Conservation (phyloP, 2,329 filamentous ascomycete genomes). For the Fusarium mundagurra region DNA sequence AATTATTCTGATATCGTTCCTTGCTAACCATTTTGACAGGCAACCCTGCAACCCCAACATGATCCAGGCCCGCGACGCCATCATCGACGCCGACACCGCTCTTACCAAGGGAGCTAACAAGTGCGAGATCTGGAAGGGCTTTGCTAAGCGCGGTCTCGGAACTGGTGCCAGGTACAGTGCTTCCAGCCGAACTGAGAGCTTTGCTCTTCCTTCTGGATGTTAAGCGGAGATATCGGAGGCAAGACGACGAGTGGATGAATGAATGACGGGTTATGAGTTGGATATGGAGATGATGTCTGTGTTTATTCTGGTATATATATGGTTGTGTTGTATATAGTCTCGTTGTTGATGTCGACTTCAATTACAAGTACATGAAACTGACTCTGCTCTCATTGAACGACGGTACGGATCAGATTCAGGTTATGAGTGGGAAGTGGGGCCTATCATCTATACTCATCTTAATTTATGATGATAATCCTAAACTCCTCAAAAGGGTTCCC, state of each 20-base stretch:
- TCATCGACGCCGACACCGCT: constrained; percentile 63
- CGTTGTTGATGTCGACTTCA: neutral
- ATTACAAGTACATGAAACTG: neutral
- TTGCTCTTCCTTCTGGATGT: constrained; percentile 40
- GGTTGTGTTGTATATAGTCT: neutral
- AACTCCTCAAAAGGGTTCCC: rapidly evolving
- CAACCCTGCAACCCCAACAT: constrained; percentile 67
- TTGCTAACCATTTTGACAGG: too few species aligned
- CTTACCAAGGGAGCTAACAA: constrained; percentile 61
- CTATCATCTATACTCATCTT: rapidly evolving
- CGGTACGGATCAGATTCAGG: neutral
- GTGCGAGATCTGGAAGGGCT: constrained; percentile 64
- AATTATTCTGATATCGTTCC: too few species aligned
- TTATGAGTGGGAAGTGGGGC: neutral
- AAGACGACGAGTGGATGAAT: neutral
- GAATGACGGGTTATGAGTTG: neutral
- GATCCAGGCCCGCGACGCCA: constrained; percentile 62
- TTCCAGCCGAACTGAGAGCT: constrained; percentile 47
- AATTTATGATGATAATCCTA: neutral
- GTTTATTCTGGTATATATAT: neutral
- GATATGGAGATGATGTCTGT: neutral
- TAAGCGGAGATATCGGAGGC: neutral
- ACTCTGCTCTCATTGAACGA: neutral
- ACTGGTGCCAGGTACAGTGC: constrained; percentile 46
- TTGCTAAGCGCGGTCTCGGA: constrained; percentile 67